Evolutionary conservation across 257 asterid species (phyloP).

Genomic region (Schizonepeta tenuifolia): DNA sequence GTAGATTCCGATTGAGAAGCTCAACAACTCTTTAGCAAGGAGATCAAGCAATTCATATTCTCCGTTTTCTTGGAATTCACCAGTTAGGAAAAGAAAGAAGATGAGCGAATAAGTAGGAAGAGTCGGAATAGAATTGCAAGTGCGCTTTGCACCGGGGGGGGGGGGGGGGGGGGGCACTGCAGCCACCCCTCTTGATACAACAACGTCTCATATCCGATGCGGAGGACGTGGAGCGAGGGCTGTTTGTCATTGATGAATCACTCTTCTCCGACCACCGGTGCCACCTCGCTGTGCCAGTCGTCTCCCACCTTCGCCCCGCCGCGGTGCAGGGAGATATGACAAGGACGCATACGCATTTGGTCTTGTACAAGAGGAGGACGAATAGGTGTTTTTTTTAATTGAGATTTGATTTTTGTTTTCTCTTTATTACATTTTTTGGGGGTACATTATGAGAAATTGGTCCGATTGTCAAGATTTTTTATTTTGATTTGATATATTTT

Average conservation of each 20-base stretch:
- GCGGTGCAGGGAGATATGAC: conserved; percentile 22
- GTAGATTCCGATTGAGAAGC: too few relatives aligned
- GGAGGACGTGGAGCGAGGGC: conserved; percentile 72
- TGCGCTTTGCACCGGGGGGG: conserved; percentile 56
- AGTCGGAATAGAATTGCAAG: conserved; percentile 53
- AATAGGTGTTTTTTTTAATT: not conserved
- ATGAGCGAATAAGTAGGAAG: too few relatives aligned
- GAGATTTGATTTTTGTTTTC: not conserved
- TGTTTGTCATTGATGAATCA: conserved; percentile 44
- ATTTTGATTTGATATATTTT: not conserved
- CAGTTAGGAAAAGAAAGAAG: too few relatives aligned
- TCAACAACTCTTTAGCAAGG: too few relatives aligned
- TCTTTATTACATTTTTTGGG: not conserved
- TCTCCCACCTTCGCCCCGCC: conserved; percentile 28
- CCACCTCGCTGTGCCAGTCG: conserved; percentile 24
- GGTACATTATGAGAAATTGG: not conserved
- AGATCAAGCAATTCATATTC: too few relatives aligned
- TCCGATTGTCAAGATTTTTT: conserved; percentile 3
- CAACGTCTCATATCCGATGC: conserved; percentile 48
- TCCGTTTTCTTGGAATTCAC: too few relatives aligned
- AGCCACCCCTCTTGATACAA: conserved; percentile 19
- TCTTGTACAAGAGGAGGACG: conserved; percentile 36
- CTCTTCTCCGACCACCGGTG: conserved; percentile 20
- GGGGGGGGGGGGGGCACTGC: conserved; percentile 38
- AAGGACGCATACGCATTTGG: conserved; percentile 38